These are phyloP conservation scores for Scheffersomyces titani DNA, from an alignment of 1,139 yeast genomes.

Conservation along the genomic window DNA sequence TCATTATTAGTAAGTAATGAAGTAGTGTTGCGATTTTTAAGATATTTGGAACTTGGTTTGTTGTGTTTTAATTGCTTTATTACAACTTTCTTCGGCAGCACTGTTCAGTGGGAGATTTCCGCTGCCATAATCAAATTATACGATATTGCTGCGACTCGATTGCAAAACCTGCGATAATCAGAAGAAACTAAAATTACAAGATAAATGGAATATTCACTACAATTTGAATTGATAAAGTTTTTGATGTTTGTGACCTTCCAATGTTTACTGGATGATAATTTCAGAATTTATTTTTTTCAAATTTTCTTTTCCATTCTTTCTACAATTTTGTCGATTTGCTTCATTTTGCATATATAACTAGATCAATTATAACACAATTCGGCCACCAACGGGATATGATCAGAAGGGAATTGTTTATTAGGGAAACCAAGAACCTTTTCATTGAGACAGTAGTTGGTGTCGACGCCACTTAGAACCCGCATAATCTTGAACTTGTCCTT, in stretches of 20 bases:
- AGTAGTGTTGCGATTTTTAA: too few species aligned
- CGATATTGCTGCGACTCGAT: background rate
- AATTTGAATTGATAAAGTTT: too few species aligned
- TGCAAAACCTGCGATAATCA: background rate
- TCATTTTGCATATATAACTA: background rate
- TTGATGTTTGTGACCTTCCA: too few species aligned
- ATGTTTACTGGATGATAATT: too few species aligned
- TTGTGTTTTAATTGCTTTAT: too few species aligned
- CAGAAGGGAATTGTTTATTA: slow-evolving; percentile 44
- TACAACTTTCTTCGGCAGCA: background rate
- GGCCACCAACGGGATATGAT: slow-evolving; percentile 38
- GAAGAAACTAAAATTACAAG: background rate
- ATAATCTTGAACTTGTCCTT: slow-evolving; percentile 1
- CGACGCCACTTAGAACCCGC: slow-evolving; percentile 22
- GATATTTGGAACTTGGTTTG: too few species aligned
- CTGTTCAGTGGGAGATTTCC: background rate
- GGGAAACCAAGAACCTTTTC: slow-evolving; percentile 35
- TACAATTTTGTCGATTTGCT: background rate
- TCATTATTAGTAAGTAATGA: background rate
- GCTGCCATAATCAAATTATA: background rate
- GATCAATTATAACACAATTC: slow-evolving; percentile 2
- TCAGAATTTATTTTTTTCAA: too few species aligned
- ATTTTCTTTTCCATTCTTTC: too few species aligned
- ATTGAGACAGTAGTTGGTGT: slow-evolving; percentile 15
- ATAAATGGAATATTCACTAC: background rate